A percentile compares a stretch with the other conserved stretches of the same genome.
Conservation (phyloP, 495 filamentous ascomycete species). For the Halenospora varia region DNA sequence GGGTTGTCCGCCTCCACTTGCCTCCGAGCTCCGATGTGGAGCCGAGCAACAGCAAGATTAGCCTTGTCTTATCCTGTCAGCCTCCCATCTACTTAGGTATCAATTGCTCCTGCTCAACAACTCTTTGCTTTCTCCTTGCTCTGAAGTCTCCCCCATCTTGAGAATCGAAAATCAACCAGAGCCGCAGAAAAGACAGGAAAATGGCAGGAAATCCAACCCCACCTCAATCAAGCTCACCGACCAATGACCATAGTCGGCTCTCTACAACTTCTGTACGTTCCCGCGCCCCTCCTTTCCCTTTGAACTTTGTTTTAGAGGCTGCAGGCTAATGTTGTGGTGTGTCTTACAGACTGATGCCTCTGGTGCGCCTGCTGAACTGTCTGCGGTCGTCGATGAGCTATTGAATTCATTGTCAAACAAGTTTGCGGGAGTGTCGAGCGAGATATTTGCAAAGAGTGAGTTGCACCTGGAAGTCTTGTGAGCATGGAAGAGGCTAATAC, state of each 20-base stretch:
- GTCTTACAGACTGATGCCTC: background rate
- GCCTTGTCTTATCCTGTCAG: too few relatives aligned
- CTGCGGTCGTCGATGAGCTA: conserved; percentile 76
- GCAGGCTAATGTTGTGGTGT: conserved; percentile 25
- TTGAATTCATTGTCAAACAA: conserved; percentile 80
- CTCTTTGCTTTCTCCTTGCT: too few relatives aligned
- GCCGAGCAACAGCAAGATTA: too few relatives aligned
- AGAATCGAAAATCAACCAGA: background rate
- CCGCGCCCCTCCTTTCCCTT: conserved; percentile 23
- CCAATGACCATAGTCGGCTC: conserved; percentile 6
- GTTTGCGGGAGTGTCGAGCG: conserved; percentile 73
- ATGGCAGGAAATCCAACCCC: conserved; percentile 4
- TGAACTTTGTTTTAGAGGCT: conserved; percentile 25
- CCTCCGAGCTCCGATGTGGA: too few relatives aligned
- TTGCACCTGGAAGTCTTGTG: conserved; percentile 8
- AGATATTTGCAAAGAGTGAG: conserved; percentile 86
- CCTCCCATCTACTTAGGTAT: too few relatives aligned
- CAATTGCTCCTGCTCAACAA: too few relatives aligned
- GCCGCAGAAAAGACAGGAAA: background rate
- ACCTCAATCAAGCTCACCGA: conserved; percentile 5
- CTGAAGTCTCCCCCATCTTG: too few relatives aligned
- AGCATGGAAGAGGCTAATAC: background rate
- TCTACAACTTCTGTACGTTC: conserved; percentile 12
- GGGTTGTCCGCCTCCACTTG: too few relatives aligned
- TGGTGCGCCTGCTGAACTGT: conserved; percentile 53